Evolutionary conservation across 208 protist genomes (phyloP), one percentile per base, ranked within the genome.

Genomic region (Histomonas meleagridis): DNA sequence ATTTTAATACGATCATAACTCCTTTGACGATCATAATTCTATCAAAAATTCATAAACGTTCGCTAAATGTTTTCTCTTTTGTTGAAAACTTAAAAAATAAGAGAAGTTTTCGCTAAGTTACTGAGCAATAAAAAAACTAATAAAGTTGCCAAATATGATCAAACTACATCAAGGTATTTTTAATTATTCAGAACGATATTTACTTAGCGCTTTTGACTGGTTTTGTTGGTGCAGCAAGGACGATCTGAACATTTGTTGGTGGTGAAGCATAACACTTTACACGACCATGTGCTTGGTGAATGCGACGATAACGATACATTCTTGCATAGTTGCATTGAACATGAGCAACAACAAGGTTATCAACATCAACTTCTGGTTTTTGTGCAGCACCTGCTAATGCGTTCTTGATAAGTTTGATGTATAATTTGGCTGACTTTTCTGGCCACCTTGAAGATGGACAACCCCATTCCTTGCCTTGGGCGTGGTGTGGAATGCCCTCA

Each of bases 231-330:
- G 51, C 76, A 5, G 76, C 76, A 55, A 86, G 76, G 38, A 86
- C 76, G 46, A 86, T 51, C 26, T 86, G 76, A 55, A 86, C 76
- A 28, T 55, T 57, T 86, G 76, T 86, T 86, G 76, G 76, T 57
- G 76, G 76, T 51, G 76, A 86, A 55, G 76, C 76, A 35, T 86
- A 86, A 12, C 40, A 86, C 46, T 86, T 86, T 46, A 86, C 76
- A 55, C 76, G 76, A 18, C 76, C 76, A 46, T 86, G 76, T 40
- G 76, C 76, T 48, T 86, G 76, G 76, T 86, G 76, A 28, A 86
- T 86, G 38, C 76, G 40, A 16, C 76, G 76, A 12, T 48, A 86
- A 26, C 76, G 40, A 35, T 55, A 86, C 43, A 51, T 43, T 35
- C 16, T 21, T 3, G 76, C 76, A 28, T 46, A 46, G 76, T 86